Conservation (phyloP, 108 stramenopile genomes). For the Conticribra guillardii region DNA sequence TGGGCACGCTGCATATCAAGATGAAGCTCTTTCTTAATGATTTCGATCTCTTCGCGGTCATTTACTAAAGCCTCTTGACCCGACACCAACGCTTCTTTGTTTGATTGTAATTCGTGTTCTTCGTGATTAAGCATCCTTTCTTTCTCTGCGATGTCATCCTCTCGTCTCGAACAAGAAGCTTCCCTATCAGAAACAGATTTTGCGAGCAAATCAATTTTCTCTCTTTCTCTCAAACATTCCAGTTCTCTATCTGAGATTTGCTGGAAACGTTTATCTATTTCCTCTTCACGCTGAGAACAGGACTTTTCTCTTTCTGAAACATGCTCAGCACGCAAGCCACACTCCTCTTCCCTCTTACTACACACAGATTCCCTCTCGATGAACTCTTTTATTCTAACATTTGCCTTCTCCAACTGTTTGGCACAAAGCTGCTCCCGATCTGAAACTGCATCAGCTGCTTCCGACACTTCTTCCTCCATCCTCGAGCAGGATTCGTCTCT, state of each 20-base stretch:
- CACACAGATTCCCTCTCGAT: constrained; percentile 32
- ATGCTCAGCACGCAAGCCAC: constrained; percentile 6
- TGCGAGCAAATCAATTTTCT: constrained; percentile 16
- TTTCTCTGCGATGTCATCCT: constrained; percentile 11
- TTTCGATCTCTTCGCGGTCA: constrained; percentile 18
- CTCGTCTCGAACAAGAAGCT: constrained; percentile 20
- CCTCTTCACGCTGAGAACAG: too few species aligned
- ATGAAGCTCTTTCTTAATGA: constrained; percentile 29
- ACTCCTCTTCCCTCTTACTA: constrained; percentile 14
- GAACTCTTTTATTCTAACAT: constrained; percentile 35
- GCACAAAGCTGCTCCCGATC: constrained; percentile 44
- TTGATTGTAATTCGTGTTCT: constrained; percentile 6
- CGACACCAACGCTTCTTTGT: constrained; percentile 1
- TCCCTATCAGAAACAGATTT: constrained; percentile 24
- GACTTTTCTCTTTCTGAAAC: constrained; percentile 14
- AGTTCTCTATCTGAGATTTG: constrained; percentile 16
- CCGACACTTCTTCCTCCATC: constrained; percentile 25
- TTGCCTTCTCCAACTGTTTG: constrained; percentile 35
- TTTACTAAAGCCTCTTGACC: constrained; percentile 6
- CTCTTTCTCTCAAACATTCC: constrained; percentile 11
- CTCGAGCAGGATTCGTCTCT: constrained; percentile 21
- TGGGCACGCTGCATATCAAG: constrained; percentile 25
- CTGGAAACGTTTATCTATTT: constrained; percentile 16
- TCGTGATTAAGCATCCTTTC: constrained; percentile 14
- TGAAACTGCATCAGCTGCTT: constrained; percentile 23